Evolutionary conservation across 1,284 basidiomycete species (phyloP).

Genomic region (Fomitopsis pinicola): DNA sequence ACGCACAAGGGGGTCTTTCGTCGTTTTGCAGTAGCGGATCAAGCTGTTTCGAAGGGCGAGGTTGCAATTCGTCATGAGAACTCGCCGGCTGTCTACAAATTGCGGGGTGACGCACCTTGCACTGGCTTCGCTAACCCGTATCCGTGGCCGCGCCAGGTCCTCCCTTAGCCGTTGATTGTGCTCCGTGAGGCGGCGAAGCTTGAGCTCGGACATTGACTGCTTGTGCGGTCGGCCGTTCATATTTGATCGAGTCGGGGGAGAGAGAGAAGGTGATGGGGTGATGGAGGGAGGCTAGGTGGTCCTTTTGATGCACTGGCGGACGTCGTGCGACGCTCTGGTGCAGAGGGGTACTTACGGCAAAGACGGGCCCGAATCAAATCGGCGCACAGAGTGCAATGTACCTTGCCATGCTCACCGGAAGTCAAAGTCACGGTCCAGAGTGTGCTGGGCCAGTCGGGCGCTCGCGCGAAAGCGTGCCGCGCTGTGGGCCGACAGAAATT

Average conservation of each 20-base stretch:
- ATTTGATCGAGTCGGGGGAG: slow-evolving; percentile 9
- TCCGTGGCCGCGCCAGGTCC: slow-evolving; percentile 83
- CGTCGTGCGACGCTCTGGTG: background rate
- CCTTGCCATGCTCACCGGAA: slow-evolving; percentile 3
- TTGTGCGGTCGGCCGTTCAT: slow-evolving; percentile 64
- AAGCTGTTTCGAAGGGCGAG: slow-evolving; percentile 43
- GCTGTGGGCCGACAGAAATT: background rate
- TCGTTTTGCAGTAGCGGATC: slow-evolving; percentile 62
- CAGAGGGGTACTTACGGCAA: background rate
- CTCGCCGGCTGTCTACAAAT: background rate
- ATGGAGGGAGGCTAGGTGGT: background rate
- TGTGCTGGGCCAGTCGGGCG: background rate
- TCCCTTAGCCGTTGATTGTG: slow-evolving; percentile 91
- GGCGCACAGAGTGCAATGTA: background rate
- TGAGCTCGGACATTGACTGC: slow-evolving; percentile 95
- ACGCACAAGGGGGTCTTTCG: slow-evolving; percentile 23
- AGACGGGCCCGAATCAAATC: background rate
- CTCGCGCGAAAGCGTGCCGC: background rate
- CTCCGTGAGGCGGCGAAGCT: slow-evolving; percentile 88
- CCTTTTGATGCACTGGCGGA: background rate
- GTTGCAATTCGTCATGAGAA: slow-evolving; percentile 1
- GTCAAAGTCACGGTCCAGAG: slow-evolving; percentile 5
- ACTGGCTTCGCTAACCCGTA: slow-evolving; percentile 89
- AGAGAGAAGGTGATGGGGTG: background rate
- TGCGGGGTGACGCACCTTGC: slow-evolving; percentile 58